A percentile compares a stretch with the other conserved stretches of the same genome.
These are phyloP conservation scores for Trichoderma semiorbis DNA, from an alignment of 2,329 filamentous ascomycete species.

Conservation along the genomic window DNA sequence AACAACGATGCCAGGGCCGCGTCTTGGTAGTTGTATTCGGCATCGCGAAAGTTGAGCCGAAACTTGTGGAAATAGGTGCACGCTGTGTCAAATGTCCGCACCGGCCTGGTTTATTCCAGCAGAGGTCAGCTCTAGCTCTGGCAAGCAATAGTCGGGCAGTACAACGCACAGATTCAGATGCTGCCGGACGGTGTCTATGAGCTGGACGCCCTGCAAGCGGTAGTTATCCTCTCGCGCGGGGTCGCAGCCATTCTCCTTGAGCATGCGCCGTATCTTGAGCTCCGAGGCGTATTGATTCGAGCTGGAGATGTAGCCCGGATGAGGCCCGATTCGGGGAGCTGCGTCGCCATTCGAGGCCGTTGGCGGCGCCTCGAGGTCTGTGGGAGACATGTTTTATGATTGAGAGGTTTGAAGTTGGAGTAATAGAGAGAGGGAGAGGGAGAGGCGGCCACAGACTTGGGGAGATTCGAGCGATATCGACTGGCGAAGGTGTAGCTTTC, in stretches of 20 bases:
- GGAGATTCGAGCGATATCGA: background rate
- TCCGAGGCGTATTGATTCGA: constrained; percentile 75
- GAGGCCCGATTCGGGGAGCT: constrained; percentile 35
- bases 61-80: constrained; percentile 94
- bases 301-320: constrained; percentile 48
- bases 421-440: too few species aligned
- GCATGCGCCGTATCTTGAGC: constrained; percentile 69
- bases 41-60: constrained; percentile 77
- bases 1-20: constrained; percentile 85
- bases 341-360: constrained; percentile 20
- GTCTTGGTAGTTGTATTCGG: constrained; percentile 81
- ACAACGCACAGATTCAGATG: constrained; percentile 69
- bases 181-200: constrained; percentile 82
- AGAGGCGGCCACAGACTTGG: background rate
- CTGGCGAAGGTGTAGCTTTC: background rate
- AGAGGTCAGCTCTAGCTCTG: background rate
- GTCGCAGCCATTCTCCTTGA: constrained; percentile 66
- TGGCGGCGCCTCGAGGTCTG: background rate
- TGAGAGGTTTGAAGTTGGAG: background rate
- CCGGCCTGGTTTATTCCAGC: constrained; percentile 54
- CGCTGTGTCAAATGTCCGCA: constrained; percentile 88
- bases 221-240: constrained; percentile 76
- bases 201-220: constrained; percentile 79
- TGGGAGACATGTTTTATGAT: constrained; percentile 14
- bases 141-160: background rate